These are phyloP conservation scores for Gamarada debralockiae DNA, from an alignment of 495 filamentous ascomycete species.

Conservation along the genomic window DNA sequence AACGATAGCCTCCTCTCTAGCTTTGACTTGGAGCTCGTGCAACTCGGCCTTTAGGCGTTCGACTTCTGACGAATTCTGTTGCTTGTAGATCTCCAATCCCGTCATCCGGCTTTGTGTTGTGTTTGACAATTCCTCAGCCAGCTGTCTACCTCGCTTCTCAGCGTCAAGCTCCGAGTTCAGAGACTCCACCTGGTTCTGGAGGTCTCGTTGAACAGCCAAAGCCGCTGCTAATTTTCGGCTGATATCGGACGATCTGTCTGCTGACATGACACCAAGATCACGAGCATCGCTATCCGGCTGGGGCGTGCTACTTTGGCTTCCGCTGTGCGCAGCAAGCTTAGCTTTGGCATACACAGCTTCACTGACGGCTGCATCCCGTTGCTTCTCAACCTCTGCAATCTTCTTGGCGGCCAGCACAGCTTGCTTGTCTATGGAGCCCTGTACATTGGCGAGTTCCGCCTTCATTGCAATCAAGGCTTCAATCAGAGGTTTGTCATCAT, in stretches of 20 bases:
- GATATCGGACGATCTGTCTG: slow-evolving; percentile 72
- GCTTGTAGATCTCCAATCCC: slow-evolving; percentile 77
- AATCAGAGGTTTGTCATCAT: slow-evolving; percentile 87
- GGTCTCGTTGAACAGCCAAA: slow-evolving; percentile 70
- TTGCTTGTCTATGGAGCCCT: slow-evolving; percentile 82
- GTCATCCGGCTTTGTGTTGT: slow-evolving; percentile 77
- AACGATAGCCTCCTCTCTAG: slow-evolving; percentile 72
- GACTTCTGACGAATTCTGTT: slow-evolving; percentile 74
- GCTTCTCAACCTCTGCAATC: slow-evolving; percentile 89
- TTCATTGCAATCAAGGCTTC: slow-evolving; percentile 92
- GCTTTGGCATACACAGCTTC: slow-evolving; percentile 95
- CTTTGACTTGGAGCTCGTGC: slow-evolving; percentile 67
- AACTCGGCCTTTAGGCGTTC: slow-evolving; percentile 83
- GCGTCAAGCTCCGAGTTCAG: slow-evolving; percentile 67
- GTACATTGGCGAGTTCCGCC: slow-evolving; percentile 76
- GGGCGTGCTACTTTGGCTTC: slow-evolving; percentile 66
- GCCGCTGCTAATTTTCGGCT: slow-evolving; percentile 77
- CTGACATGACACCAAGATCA: slow-evolving; percentile 51
- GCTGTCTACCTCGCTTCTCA: slow-evolving; percentile 71
- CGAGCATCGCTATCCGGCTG: slow-evolving; percentile 58
- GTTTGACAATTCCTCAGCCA: slow-evolving; percentile 84
- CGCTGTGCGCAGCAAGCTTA: slow-evolving; percentile 78
- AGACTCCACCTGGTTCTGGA: slow-evolving; percentile 65
- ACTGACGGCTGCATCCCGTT: slow-evolving; percentile 84
- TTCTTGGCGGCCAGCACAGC: slow-evolving; percentile 77